Evolutionary conservation across 148 eudicot genomes (phyloP).

Genomic region (Amaranthus palmeri): DNA sequence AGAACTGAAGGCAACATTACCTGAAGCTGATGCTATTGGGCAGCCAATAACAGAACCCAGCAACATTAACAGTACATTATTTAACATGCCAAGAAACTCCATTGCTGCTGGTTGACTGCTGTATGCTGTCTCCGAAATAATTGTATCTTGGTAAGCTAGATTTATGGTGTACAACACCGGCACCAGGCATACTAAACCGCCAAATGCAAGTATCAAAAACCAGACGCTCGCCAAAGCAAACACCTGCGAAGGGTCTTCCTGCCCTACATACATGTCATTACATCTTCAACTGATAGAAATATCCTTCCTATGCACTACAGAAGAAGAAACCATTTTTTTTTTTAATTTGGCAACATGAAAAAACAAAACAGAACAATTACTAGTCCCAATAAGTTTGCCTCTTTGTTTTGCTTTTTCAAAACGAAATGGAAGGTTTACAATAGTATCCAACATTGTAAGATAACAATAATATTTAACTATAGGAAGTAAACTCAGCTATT

Average conservation of each 20-base stretch:
- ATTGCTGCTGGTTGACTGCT: constrained; percentile 38
- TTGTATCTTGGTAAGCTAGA: constrained; percentile 64
- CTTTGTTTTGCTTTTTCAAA: too few species aligned
- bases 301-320: not conserved
- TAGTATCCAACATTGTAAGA: too few species aligned
- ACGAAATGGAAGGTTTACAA: too few species aligned
- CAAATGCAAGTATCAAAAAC: constrained; percentile 81
- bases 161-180: constrained; percentile 60
- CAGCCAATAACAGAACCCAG: constrained; percentile 72
- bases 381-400: too few species aligned
- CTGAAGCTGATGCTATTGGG: constrained; percentile 89
- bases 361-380: not conserved
- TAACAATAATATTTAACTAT: too few species aligned
- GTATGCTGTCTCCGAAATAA: constrained; percentile 39
- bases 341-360: not conserved
- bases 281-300: constrained; percentile 39
- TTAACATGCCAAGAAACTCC: constrained; percentile 44
- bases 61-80: constrained; percentile 52
- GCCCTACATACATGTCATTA: constrained; percentile 93
- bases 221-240: constrained; percentile 87
- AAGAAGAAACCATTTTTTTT: not conserved
- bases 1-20: constrained; percentile 37
- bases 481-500: too few species aligned
- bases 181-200: constrained; percentile 57
- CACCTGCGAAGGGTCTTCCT: constrained; percentile 98